Base-by-base conservation (phyloP, 306 rosid genomes). In the Glycine tomentella region DNA sequence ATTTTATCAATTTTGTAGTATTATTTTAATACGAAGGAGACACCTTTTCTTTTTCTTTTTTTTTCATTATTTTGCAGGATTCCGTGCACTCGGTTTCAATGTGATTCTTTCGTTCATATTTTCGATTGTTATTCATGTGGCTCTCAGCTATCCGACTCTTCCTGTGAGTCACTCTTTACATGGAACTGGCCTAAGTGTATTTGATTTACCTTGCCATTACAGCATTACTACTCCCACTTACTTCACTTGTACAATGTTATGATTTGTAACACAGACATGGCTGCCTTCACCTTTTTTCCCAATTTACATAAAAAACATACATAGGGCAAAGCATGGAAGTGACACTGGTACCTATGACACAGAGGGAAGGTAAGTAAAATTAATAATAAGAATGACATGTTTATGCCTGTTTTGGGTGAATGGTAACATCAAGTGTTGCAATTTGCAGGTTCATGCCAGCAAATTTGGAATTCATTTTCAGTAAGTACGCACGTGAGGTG, bases 271-370 rank as follows among this genome's bases (percentile, higher is more conserved):
- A 44, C 81, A 92, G 95, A 91, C 93, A 78, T 92, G 95, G 92
- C 82, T 93, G 7, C 97, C 97, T 83, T 93, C 97, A 50, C 92
- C 88, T 40, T 73, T 66, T 33, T 87, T 93, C 69, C 91, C 95
- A 50, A 91, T 93, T 70, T 55, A 89, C 86, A 81, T 91, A 77
- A 51, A 57, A 62, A 93, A 91, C 86, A 84, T 91, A 74, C 94
- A 91, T n/a, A 89, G 63, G 84, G 96, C 89, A 42, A 88, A 87
- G 74, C 94, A 93, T 80, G 97, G 97, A 77, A 75, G 97, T 84
- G 97, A 91, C 75, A 75, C 90, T 3, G 93, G 86, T 17, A 77
- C 69, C 71, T 92, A 89, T 59, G 96, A 93, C 84, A 89, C 96
- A 1, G 97, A 93, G 86, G 97, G 94, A 88, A 88, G 95, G 97